Conservation (phyloP, 257 asterid species). For the Solanum medicagineum region DNA sequence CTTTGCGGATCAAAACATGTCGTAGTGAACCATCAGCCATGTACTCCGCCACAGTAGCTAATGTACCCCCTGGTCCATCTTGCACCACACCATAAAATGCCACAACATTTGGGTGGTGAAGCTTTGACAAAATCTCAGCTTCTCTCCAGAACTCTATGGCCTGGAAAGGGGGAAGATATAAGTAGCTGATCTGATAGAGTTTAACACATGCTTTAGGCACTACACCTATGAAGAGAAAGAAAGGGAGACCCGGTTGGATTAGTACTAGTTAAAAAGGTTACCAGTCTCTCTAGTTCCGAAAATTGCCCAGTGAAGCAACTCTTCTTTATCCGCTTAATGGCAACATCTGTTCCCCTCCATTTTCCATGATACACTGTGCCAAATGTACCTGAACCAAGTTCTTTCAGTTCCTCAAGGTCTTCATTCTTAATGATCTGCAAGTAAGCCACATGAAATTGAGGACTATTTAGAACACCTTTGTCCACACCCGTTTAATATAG, state of each 20-base stretch:
- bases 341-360: slow-evolving; percentile 81
- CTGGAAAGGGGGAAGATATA: slow-evolving; percentile 18
- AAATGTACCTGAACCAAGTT: slow-evolving; percentile 55
- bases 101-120: slow-evolving; percentile 75
- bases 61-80: slow-evolving; percentile 66
- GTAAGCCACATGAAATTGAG: neutral
- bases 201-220: neutral
- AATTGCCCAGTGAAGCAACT: slow-evolving; percentile 72
- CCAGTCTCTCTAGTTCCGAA: slow-evolving; percentile 86
- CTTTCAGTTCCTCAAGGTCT: slow-evolving; percentile 48
- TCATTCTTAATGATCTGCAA: slow-evolving; percentile 34
- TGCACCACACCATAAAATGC: slow-evolving; percentile 71
- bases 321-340: slow-evolving; percentile 76
- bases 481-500: neutral
- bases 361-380: slow-evolving; percentile 59
- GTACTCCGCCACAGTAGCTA: slow-evolving; percentile 62
- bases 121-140: slow-evolving; percentile 66
- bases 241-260: neutral
- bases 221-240: neutral
- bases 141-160: slow-evolving; percentile 62
- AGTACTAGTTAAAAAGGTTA: slow-evolving; percentile 8
- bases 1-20: slow-evolving; percentile 59
- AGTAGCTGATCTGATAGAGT: neutral
- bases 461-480: neutral
- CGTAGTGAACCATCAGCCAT: slow-evolving; percentile 69